Evolutionary conservation across 345 rosid species (phyloP).

Genomic region (Clausena lansium): DNA sequence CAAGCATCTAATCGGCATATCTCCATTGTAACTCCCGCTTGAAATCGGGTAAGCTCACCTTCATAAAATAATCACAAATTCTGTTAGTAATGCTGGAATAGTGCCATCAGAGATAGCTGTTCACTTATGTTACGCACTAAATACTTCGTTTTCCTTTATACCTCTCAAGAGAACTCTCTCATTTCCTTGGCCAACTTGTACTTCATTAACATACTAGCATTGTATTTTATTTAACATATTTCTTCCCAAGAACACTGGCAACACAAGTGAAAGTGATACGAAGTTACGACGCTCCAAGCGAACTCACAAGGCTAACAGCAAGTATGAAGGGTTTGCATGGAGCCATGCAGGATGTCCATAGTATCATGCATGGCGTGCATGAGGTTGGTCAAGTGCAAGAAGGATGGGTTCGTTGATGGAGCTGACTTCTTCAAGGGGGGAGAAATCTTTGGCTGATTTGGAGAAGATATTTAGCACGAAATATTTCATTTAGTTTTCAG

Average conservation of each 20-base stretch:
- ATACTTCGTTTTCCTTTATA: not conserved
- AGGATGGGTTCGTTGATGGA: no score
- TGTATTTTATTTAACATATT: not conserved
- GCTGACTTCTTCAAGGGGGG: no score
- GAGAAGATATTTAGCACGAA: no score
- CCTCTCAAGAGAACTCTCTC: not conserved
- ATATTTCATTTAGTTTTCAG: no score
- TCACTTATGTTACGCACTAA: not conserved
- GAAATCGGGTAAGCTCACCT: constrained; percentile 96
- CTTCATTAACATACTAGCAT: not conserved
- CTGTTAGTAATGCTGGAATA: not conserved
- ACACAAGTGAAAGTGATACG: constrained; percentile 8
- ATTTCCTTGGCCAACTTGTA: not conserved
- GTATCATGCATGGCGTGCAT: no score
- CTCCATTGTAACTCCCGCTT: constrained; percentile 87
- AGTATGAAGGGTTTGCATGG: no score
- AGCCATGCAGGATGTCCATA: no score
- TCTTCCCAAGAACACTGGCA: constrained; percentile 8
- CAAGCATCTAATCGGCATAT: constrained; percentile 93
- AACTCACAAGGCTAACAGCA: no score
- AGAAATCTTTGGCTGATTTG: no score
- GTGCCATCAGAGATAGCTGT: not conserved
- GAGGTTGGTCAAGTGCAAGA: no score
- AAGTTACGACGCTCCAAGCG: no score
- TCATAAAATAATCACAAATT: constrained; percentile 19